Evolutionary conservation across 805 yeast species (phyloP).

Genomic region (Myxozyma nipponensis): DNA sequence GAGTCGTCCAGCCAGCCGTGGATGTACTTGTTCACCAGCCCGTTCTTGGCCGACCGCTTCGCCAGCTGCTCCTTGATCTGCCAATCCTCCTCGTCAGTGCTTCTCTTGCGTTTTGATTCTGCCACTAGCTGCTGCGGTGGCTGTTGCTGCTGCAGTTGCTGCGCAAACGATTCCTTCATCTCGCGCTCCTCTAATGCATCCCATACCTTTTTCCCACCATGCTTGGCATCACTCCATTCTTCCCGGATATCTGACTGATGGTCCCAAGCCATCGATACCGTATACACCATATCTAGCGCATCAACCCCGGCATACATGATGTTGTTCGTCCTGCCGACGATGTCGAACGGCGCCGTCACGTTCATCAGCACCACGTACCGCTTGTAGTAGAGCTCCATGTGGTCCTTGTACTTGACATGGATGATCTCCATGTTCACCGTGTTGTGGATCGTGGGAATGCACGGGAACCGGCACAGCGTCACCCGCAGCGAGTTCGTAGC

Average conservation of each 20-base stretch:
- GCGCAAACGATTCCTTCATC: not conserved
- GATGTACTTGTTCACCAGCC: conserved; percentile 14
- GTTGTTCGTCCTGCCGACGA: conserved; percentile 8
- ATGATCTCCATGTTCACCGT: conserved; percentile 20
- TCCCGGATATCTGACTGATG: not conserved
- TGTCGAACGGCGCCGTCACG: conserved; percentile 19
- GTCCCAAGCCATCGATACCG: conserved; percentile 22
- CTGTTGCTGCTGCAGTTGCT: not conserved
- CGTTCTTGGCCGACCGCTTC: conserved; percentile 2
- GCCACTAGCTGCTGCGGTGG: not conserved
- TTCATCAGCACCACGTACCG: conserved; percentile 18
- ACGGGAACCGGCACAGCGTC: conserved; percentile 25
- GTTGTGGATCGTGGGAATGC: conserved; percentile 23
- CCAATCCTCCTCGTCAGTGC: not conserved
- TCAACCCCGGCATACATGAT: conserved; percentile 18
- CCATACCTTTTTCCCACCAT: conserved; percentile 21
- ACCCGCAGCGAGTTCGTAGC: conserved; percentile 25
- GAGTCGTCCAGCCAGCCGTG: conserved; percentile 26
- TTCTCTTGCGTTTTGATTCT: not conserved
- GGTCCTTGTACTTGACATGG: conserved; percentile 15
- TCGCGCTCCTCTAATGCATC: conserved; percentile 5
- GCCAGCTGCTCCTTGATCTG: not conserved
- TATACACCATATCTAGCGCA: conserved; percentile 3
- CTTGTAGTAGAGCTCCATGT: conserved; percentile 1
- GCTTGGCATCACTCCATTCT: conserved; percentile 6